Percentiles rank a stretch among this genome's conserved stretches.
Evolutionary conservation across 2,329 filamentous ascomycete genomes (phyloP).

Genomic region (Scortechinia acanthostroma): DNA sequence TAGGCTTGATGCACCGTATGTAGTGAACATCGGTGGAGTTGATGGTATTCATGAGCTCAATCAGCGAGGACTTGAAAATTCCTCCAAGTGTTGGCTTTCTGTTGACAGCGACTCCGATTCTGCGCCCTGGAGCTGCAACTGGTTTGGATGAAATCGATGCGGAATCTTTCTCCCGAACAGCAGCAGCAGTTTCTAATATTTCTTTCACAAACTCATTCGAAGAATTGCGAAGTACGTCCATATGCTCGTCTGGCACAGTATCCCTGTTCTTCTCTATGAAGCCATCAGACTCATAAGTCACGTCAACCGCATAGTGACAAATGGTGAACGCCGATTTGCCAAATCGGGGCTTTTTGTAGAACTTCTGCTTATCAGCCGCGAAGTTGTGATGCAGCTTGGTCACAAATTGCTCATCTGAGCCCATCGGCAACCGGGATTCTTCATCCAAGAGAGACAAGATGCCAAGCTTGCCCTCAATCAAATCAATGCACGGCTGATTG

Average conservation of each 20-base stretch:
- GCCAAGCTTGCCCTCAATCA: constrained; percentile 95
- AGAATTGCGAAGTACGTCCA: constrained; percentile 81
- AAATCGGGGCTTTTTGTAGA: constrained; percentile 97
- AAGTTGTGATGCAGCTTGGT: constrained; percentile 95
- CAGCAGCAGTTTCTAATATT: constrained; percentile 77
- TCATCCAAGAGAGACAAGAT: constrained; percentile 88
- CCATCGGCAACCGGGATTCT: constrained; percentile 93
- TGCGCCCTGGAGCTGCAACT: constrained; percentile 76
- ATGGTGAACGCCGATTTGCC: constrained; percentile 97
- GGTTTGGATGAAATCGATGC: constrained; percentile 57
- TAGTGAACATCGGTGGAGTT: constrained; percentile 98
- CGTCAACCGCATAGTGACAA: constrained; percentile 95
- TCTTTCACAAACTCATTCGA: constrained; percentile 78
- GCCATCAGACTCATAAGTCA: constrained; percentile 96
- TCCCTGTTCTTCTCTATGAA: constrained; percentile 99
- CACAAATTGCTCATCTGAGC: constrained; percentile 92
- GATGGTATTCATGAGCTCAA: constrained; percentile 96
- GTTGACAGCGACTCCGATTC: constrained; percentile 86
- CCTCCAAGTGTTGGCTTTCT: constrained; percentile 94
- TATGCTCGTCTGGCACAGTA: constrained; percentile 95
- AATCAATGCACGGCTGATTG: constrained; percentile 96
- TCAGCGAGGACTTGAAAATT: constrained; percentile 96
- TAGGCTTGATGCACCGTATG: constrained; percentile 97
- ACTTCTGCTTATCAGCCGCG: constrained; percentile 75
- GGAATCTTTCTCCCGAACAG: constrained; percentile 82